Evolutionary conservation across 108 stramenopile genomes (phyloP).

Genomic region (Cyclotella sp.): DNA sequence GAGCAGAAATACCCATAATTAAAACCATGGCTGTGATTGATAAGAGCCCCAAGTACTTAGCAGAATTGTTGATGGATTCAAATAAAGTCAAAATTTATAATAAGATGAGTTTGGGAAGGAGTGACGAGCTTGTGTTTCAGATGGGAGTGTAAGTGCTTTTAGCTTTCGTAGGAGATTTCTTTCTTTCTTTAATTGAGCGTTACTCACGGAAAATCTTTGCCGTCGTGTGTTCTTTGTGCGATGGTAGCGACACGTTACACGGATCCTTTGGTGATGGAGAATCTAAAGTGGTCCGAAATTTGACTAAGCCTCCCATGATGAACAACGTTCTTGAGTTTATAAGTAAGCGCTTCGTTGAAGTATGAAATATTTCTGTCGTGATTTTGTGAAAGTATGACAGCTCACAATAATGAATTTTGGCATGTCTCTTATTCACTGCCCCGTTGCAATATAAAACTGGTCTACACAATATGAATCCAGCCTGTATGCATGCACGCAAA

Average conservation of each 20-base stretch:
- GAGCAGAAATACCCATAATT: conserved; percentile 74
- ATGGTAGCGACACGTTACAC: conserved; percentile 30
- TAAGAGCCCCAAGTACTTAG: conserved; percentile 70
- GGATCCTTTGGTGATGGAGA: conserved; percentile 60
- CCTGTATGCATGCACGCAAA: conserved; percentile 76
- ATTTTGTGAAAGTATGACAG: background rate
- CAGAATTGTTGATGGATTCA: conserved; percentile 83
- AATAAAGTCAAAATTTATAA: conserved; percentile 77
- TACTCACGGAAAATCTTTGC: background rate
- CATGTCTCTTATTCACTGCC: background rate
- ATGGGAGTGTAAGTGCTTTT: conserved; percentile 34
- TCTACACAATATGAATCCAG: background rate
- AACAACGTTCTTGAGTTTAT: conserved; percentile 68
- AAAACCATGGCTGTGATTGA: conserved; percentile 74
- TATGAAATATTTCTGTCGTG: background rate
- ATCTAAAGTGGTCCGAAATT: conserved; percentile 83
- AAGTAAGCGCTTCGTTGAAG: conserved; percentile 28
- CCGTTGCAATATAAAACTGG: background rate
- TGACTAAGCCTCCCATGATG: conserved; percentile 74
- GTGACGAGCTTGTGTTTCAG: conserved; percentile 60
- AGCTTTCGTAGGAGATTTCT: background rate
- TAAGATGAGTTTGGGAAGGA: conserved; percentile 85
- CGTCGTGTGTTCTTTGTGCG: background rate
- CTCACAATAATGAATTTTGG: no score
- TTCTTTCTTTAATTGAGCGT: background rate